Base-by-base conservation (phyloP, 2,329 filamentous ascomycete species). In the Paracoccidioides lutzii region DNA sequence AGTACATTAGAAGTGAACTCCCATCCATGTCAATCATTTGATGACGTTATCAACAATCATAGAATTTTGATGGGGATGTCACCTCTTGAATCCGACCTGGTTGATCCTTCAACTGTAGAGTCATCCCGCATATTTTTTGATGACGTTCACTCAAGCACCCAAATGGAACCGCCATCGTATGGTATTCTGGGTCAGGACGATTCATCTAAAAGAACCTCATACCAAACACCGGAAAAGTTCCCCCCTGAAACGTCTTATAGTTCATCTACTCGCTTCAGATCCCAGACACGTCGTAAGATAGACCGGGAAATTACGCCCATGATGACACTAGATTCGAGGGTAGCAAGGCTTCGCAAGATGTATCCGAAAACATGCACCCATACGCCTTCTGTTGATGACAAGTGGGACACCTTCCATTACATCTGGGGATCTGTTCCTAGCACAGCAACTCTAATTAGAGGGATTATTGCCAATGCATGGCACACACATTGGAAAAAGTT, bases 381-480 rank as follows among this genome's bases (percentile, higher is more conserved):
- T 28, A 12, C 38, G 15, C 12, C 37, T 30, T 41, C 35, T 12
- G 15, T 40, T 32, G 28, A 51, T 41, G 15, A 37, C 30, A 51
- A 14, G n/a, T 22, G 14, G 37, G 49, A 51, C 10, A 3, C 49
- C 32, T 58, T 58, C 30, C 46, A 45, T 22, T 43, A 55, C 15
- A 51, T 33, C n/a, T 52, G 50, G 50, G 44, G 46, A 37, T 38
- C 46, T 38, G 49, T 57, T 8, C 46, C 55, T 7, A 51, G 48
- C 15, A 37, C 54, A 2, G 43, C 49, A n/a, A 53, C 50, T 28
- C 53, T 70, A 9, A 63, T 66, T 48, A 60, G 64, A 37, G 61
- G 62, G n/a, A 64, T 70, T 12, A 62, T 70, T 46, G 62, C 62
- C n/a, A 67, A 67, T 55, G 63, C 67, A 41, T 70, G 68, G 68